phyloP scores from a whole-genome alignment of 2,329 filamentous ascomycete genomes.

The Neofusicoccum cordaticola region DNA sequence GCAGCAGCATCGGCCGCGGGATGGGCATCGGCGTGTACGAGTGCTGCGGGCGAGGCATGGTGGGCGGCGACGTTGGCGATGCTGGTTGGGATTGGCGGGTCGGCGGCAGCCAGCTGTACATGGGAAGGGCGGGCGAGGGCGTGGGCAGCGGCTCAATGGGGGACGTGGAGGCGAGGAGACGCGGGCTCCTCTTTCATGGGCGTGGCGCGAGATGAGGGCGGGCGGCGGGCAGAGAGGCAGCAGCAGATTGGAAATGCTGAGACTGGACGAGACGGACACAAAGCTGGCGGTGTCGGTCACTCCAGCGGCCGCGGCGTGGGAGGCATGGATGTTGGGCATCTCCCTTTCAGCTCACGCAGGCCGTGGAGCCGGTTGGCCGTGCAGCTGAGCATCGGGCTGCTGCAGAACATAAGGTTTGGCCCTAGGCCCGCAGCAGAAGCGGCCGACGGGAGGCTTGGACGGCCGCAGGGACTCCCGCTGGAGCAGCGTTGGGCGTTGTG shows the following conservation, averaged over 20 bases:
- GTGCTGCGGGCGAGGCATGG: not conserved
- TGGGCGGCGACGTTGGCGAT: not conserved
- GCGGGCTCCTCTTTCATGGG: not conserved
- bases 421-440: not conserved
- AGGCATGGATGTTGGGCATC: not conserved
- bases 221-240: too few relatives aligned
- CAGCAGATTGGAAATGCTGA: not conserved
- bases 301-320: too few relatives aligned
- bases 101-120: not conserved
- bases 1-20: not conserved
- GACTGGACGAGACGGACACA: not conserved
- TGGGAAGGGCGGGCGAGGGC: not conserved
- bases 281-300: not conserved
- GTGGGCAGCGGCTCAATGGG: not conserved
- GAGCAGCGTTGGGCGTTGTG: not conserved
- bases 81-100: not conserved
- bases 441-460: not conserved
- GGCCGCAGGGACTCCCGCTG: not conserved
- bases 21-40: not conserved
- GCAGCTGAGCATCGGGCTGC: not conserved
- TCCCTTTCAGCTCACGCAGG: not conserved
- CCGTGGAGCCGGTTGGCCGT: not conserved
- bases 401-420: not conserved
- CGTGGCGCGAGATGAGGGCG: not conserved
- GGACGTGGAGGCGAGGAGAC: too few relatives aligned